Evolutionary conservation across 305 asterid species (phyloP).

Genomic region (Fraxinus floribunda): DNA sequence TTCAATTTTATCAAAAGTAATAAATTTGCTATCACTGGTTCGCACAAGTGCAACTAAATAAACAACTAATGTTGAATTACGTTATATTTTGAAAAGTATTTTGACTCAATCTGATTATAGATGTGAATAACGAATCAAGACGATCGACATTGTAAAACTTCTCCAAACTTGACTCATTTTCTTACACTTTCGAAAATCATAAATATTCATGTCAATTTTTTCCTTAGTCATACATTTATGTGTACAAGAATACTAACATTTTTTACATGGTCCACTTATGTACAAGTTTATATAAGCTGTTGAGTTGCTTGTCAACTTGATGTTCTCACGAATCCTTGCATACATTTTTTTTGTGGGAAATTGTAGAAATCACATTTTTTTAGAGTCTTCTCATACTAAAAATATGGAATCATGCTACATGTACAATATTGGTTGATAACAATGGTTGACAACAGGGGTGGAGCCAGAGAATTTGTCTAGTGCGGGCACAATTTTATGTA

Average conservation of each 20-base stretch:
- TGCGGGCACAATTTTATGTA: no score
- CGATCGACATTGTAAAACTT: not conserved
- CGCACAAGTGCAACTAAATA: not conserved
- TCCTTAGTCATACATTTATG: not conserved
- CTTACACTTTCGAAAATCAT: not conserved
- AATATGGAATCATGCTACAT: constrained; percentile 25
- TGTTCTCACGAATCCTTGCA: constrained; percentile 10
- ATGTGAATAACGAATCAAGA: not conserved
- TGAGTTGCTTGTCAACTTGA: not conserved
- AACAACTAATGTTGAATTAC: not conserved
- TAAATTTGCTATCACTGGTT: not conserved
- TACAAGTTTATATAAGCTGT: constrained; percentile 1
- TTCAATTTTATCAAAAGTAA: not conserved
- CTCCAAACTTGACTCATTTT: not conserved
- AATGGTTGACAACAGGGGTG: no score
- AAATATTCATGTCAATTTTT: not conserved
- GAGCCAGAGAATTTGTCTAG: no score
- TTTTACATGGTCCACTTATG: not conserved
- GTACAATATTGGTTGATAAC: no score
- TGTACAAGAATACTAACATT: not conserved
- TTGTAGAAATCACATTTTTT: not conserved
- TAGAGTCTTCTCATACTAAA: constrained; percentile 18
- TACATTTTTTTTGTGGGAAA: not conserved
- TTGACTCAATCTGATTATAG: not conserved
- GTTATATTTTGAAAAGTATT: no score